Evolutionary conservation across 164 flowering plant species (phyloP).

Genomic region (Amborella trichopoda): DNA sequence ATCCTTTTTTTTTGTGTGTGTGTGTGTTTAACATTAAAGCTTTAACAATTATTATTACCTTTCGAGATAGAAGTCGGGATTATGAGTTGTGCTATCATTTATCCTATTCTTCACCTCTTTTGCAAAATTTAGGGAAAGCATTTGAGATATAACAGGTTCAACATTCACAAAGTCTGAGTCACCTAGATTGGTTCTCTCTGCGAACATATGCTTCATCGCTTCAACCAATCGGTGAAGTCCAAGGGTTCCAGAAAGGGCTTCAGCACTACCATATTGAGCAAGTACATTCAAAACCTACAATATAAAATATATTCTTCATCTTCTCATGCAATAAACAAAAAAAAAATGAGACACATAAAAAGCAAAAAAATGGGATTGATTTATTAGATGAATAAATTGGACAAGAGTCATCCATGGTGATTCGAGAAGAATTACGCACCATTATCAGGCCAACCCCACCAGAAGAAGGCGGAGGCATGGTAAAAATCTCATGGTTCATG

Average conservation of each 20-base stretch:
- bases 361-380: too few relatives aligned
- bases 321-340: too few relatives aligned
- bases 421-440: too few relatives aligned
- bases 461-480: constrained; percentile 58
- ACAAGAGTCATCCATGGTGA: too few relatives aligned
- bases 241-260: constrained; percentile 24
- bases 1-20: too few relatives aligned
- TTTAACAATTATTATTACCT: constrained; percentile 21
- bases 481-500: constrained; percentile 24
- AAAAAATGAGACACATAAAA: too few relatives aligned
- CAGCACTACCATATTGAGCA: constrained; percentile 20
- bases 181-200: constrained; percentile 56
- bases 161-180: constrained; percentile 52
- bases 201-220: constrained; percentile 44
- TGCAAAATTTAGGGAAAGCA: constrained; percentile 53
- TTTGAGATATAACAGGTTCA: constrained; percentile 25
- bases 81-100: constrained; percentile 40
- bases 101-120: constrained; percentile 28
- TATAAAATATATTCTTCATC: not conserved
- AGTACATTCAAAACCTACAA: constrained; percentile 51
- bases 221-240: constrained; percentile 44
- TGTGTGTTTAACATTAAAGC: too few relatives aligned
- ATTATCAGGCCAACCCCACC: constrained; percentile 40
- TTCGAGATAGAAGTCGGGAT: constrained; percentile 32
- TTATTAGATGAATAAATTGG: too few relatives aligned